Conservation (phyloP, 2,329 filamentous ascomycete species). For the Ceratocystis colombiana region DNA sequence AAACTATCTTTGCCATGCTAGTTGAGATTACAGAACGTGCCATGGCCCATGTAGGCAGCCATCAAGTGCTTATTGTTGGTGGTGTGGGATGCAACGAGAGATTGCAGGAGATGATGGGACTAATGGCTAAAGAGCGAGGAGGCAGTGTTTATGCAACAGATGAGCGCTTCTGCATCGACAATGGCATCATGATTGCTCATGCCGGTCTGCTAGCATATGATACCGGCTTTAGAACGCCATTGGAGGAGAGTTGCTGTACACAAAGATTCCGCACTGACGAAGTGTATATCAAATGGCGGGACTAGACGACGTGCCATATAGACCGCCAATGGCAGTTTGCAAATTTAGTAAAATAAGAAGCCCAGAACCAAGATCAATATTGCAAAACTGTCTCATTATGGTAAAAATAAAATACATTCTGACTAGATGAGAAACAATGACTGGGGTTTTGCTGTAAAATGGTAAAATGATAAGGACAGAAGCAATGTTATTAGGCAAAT, state of each 20-base stretch:
- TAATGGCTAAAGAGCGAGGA: constrained; percentile 80
- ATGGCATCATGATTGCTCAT: constrained; percentile 99
- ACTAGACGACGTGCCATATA: constrained; percentile 34
- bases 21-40: constrained; percentile 97
- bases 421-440: not conserved
- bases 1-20: constrained; percentile 92
- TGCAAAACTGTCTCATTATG: not conserved
- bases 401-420: not conserved
- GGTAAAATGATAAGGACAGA: not conserved
- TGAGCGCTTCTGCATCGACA: constrained; percentile 96
- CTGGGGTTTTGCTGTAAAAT: not conserved
- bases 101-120: constrained; percentile 95
- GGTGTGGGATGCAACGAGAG: constrained; percentile 93
- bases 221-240: constrained; percentile 64
- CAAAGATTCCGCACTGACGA: constrained; percentile 76
- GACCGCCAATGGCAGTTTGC: too few relatives aligned
- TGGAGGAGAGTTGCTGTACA: constrained; percentile 76
- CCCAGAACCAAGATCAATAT: constrained; percentile 12
- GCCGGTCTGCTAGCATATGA: constrained; percentile 78
- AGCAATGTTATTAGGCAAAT: not conserved
- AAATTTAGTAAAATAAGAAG: too few relatives aligned
- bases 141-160: constrained; percentile 91
- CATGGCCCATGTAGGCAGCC: constrained; percentile 92
- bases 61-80: constrained; percentile 86
- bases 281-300: constrained; percentile 69